phyloP scores from a whole-genome alignment of 116 monocot species.

The Zostera marina region DNA sequence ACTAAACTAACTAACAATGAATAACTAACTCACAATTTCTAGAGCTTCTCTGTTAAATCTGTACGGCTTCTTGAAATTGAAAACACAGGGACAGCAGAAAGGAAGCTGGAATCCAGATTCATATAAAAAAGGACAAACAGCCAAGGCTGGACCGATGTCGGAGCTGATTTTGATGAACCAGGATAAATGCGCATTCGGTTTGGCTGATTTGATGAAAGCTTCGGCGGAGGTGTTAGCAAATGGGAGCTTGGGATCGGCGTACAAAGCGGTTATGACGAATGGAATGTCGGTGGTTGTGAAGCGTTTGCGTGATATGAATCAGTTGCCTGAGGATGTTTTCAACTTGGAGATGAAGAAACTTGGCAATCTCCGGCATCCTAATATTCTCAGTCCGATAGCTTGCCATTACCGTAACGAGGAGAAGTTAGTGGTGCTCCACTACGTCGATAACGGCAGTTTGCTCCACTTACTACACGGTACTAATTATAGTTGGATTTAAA shows the following conservation, averaged over 20 bases:
- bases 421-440: constrained; percentile 41
- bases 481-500: too few relatives aligned
- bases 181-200: constrained; percentile 21
- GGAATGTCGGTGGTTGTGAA: constrained; percentile 40
- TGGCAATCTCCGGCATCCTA: constrained; percentile 30
- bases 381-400: constrained; percentile 35
- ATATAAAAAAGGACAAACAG: constrained; percentile 1
- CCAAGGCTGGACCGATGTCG: not conserved
- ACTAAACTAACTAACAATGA: too few relatives aligned
- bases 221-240: constrained; percentile 55
- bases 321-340: constrained; percentile 20
- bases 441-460: constrained; percentile 36
- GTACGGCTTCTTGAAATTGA: too few relatives aligned
- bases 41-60: too few relatives aligned
- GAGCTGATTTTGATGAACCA: constrained; percentile 48
- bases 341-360: constrained; percentile 33
- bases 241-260: constrained; percentile 36
- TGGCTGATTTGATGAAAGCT: constrained; percentile 53
- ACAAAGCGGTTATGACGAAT: constrained; percentile 35
- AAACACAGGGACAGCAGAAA: not conserved
- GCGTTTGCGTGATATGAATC: constrained; percentile 38
- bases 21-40: too few relatives aligned
- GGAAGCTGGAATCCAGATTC: constrained; percentile 1
- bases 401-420: constrained; percentile 41
- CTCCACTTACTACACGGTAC: constrained; percentile 42